Evolutionary conservation across 1,284 basidiomycete species (phyloP).

Genomic region (Cutaneotrichosporon cavernicola): DNA sequence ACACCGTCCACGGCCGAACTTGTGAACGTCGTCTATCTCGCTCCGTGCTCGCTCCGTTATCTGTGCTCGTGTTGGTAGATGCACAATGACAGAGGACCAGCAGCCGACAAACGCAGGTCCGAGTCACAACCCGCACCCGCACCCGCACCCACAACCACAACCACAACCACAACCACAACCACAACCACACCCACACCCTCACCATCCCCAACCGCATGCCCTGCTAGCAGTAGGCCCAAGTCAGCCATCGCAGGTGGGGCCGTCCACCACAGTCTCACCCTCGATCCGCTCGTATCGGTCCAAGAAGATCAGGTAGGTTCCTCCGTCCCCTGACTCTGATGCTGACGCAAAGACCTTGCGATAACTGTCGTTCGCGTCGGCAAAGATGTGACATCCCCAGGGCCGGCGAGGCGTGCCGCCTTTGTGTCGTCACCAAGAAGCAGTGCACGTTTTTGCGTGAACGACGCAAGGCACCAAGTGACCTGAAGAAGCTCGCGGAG

Average conservation of each 20-base stretch:
- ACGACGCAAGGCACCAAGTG: slow-evolving; percentile 6
- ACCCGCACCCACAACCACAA: too few species aligned
- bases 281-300: slow-evolving; percentile 13
- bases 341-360: slow-evolving; percentile 10
- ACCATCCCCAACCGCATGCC: too few species aligned
- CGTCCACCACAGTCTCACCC: not conserved
- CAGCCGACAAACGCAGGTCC: not conserved
- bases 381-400: slow-evolving; percentile 11
- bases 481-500: slow-evolving; percentile 7
- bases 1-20: too few species aligned
- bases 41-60: not conserved
- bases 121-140: not conserved
- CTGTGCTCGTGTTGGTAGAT: not conserved
- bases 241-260: not conserved
- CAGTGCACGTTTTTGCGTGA: slow-evolving; percentile 12
- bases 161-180: too few species aligned
- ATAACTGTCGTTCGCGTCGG: slow-evolving; percentile 10
- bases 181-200: too few species aligned
- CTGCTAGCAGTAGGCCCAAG: not conserved
- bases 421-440: slow-evolving; percentile 10
- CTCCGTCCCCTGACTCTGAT: not conserved
- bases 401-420: slow-evolving; percentile 6
- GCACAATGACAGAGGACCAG: not conserved
- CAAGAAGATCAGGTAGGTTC: slow-evolving; percentile 9
- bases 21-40: not conserved